These are phyloP conservation scores for Pichia cactophila DNA, from an alignment of 1,139 yeast species.

Conservation along the genomic window DNA sequence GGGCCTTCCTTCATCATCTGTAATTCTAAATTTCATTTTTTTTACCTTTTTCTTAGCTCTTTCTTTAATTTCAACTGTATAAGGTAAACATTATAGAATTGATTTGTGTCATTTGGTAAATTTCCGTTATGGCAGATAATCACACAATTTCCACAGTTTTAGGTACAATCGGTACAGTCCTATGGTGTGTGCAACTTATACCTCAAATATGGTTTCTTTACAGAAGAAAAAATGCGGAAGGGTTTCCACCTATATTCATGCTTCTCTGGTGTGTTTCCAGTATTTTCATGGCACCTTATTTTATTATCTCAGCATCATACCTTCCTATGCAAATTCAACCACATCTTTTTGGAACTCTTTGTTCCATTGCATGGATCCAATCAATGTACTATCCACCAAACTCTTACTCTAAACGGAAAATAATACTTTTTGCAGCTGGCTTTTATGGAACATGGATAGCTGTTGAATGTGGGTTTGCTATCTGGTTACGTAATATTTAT, in stretches of 20 bases:
- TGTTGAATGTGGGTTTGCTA: slow-evolving; percentile 41
- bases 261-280: slow-evolving; percentile 53
- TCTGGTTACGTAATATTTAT: slow-evolving; percentile 45
- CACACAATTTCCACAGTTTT: slow-evolving; percentile 37
- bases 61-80: background rate
- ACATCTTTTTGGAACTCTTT: slow-evolving; percentile 43
- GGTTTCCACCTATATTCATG: slow-evolving; percentile 55
- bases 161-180: slow-evolving; percentile 46
- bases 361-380: slow-evolving; percentile 45
- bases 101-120: background rate
- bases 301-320: slow-evolving; percentile 42
- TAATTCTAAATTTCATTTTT: no score
- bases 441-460: slow-evolving; percentile 37
- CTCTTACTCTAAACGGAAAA: slow-evolving; percentile 24
- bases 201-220: slow-evolving; percentile 46
- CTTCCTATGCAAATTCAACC: slow-evolving; percentile 51
- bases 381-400: slow-evolving; percentile 49
- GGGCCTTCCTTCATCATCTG: no score
- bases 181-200: slow-evolving; percentile 50
- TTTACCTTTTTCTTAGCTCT: no score
- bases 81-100: background rate
- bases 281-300: slow-evolving; percentile 47
- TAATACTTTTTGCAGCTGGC: slow-evolving; percentile 25
- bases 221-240: slow-evolving; percentile 44
- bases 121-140: slow-evolving; percentile 12